Evolutionary conservation across 2,329 filamentous ascomycete species (phyloP).

Genomic region (Ophiostoma australiae): DNA sequence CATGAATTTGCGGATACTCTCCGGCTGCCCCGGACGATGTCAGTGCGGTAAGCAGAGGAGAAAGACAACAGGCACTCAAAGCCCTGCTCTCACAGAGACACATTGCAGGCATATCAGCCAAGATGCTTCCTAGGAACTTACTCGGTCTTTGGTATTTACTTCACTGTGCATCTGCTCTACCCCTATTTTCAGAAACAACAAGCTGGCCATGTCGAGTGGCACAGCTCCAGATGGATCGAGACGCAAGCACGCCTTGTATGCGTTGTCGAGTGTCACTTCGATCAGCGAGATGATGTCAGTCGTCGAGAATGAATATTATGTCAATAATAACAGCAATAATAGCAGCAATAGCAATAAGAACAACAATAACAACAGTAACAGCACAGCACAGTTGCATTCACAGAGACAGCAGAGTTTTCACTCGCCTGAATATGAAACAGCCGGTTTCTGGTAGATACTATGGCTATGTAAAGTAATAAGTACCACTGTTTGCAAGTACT

Average conservation of each 20-base stretch:
- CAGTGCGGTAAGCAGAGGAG: too few relatives aligned
- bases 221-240: neutral
- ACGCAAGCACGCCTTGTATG: neutral
- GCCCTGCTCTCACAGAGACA: neutral
- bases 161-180: neutral
- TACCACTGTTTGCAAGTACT: neutral
- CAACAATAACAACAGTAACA: neutral
- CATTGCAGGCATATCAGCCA: neutral
- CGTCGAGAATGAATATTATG: neutral
- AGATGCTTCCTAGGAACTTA: neutral
- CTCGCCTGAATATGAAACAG: conserved; percentile 9
- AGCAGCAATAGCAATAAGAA: too few relatives aligned
- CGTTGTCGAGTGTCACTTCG: neutral
- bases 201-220: neutral
- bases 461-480: neutral
- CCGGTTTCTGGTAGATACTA: neutral
- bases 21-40: neutral
- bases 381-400: neutral
- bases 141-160: neutral
- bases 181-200: neutral
- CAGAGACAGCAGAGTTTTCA: neutral
- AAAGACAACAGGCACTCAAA: neutral
- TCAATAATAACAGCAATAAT: neutral
- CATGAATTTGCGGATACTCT: neutral
- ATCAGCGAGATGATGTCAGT: conserved; percentile 4